A percentile compares a stretch with the other conserved stretches of the same genome.
phyloP scores from a whole-genome alignment of 179 eudicot species.

The Drosera spatulata region DNA sequence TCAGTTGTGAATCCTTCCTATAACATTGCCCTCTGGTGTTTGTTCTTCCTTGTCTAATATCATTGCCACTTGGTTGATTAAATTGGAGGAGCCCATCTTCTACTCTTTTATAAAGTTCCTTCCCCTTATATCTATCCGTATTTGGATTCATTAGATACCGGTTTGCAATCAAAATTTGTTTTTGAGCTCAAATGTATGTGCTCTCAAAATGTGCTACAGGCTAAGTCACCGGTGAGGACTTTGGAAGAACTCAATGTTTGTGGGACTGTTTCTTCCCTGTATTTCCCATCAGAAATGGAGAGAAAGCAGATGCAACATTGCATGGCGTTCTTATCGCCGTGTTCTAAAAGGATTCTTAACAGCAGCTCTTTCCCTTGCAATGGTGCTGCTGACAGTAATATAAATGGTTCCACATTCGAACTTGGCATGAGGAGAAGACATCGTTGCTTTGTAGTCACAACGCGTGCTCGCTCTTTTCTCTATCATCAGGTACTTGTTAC shows the following conservation, averaged over 20 bases:
- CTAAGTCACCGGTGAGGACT: constrained; percentile 74
- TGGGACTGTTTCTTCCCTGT: constrained; percentile 50
- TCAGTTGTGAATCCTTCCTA: too few species aligned
- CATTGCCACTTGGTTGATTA: too few species aligned
- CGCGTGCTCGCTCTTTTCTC: constrained; percentile 83
- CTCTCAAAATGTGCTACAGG: constrained; percentile 34
- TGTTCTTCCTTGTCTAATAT: too few species aligned
- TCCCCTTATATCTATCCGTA: too few species aligned
- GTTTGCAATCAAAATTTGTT: too few species aligned
- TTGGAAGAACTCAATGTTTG: constrained; percentile 68
- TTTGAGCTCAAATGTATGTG: not conserved
- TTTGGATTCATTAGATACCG: too few species aligned
- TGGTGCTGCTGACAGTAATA: constrained; percentile 8
- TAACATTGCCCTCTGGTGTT: too few species aligned
- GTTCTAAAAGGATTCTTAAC: constrained; percentile 9
- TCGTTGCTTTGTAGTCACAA: constrained; percentile 72
- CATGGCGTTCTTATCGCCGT: constrained; percentile 8
- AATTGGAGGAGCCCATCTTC: too few species aligned
- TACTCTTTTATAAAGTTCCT: too few species aligned
- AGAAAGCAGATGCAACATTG: constrained; percentile 16
- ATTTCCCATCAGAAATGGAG: constrained; percentile 38
- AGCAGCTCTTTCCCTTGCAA: constrained; percentile 13
- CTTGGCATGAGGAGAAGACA: constrained; percentile 68
- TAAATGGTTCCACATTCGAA: constrained; percentile 20
- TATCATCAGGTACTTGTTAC: constrained; percentile 75